Percentiles rank a stretch among this genome's conserved stretches.
phyloP scores from a whole-genome alignment of 1,284 basidiomycete genomes.

The Stygiomarasmius scandens region DNA sequence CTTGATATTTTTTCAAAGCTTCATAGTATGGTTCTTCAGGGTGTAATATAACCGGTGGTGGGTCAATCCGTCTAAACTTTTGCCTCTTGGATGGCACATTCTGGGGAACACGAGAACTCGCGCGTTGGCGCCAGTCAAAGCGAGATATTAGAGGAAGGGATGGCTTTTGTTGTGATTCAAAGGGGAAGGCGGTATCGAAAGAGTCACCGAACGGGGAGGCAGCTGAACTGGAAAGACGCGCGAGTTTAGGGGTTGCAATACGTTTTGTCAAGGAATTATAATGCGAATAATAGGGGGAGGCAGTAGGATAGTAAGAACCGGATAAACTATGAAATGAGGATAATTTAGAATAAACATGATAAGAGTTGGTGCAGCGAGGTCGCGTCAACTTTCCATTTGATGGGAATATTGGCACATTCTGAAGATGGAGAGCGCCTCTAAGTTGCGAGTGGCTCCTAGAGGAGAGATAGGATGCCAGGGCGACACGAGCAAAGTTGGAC shows the following conservation, averaged over 20 bases:
- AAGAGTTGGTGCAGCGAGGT: background rate
- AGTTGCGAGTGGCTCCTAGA: constrained; percentile 4
- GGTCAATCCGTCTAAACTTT: constrained; percentile 37
- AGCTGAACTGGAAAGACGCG: background rate
- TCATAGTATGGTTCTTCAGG: constrained; percentile 41
- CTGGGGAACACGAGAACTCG: constrained; percentile 31
- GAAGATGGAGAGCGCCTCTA: background rate
- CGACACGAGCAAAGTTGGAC: background rate
- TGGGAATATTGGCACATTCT: background rate
- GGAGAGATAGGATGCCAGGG: constrained; percentile 7
- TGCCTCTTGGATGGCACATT: constrained; percentile 8
- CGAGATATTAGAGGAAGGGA: constrained; percentile 13
- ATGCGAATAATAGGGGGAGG: background rate
- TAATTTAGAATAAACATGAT: background rate
- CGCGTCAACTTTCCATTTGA: too few species aligned
- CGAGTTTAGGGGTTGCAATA: too few species aligned
- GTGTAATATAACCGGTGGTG: constrained; percentile 33
- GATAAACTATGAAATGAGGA: background rate
- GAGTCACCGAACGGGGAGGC: background rate
- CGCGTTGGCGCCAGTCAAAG: constrained; percentile 42
- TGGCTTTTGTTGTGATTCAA: background rate
- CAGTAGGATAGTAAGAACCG: background rate
- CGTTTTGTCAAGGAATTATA: background rate
- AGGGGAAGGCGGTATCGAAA: background rate
- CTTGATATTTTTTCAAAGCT: constrained; percentile 47